Evolutionary conservation across 768 basidiomycete genomes (phyloP).

Genomic region (Hydnum rufescens): DNA sequence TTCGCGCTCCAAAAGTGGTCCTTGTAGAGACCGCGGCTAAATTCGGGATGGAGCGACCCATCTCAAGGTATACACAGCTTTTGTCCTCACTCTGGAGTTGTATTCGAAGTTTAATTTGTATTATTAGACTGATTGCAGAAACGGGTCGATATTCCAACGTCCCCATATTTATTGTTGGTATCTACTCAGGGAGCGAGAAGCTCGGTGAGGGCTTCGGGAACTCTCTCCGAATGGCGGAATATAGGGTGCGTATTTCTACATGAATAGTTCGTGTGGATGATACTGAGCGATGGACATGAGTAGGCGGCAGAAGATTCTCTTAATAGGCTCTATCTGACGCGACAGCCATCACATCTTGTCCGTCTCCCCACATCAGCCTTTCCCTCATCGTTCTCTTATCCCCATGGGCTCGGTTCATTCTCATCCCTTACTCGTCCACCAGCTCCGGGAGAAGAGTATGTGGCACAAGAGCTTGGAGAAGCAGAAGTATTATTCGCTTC

Average conservation of each 20-base stretch:
- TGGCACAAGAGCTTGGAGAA: constrained; percentile 1
- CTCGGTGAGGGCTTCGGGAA: constrained; percentile 90
- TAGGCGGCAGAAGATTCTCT: constrained; percentile 78
- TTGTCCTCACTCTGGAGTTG: not conserved
- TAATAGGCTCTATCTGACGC: constrained; percentile 64
- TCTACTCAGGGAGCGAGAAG: constrained; percentile 65
- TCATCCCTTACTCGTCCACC: not conserved
- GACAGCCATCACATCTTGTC: constrained; percentile 44
- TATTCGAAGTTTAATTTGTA: not conserved
- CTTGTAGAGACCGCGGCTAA: constrained; percentile 52
- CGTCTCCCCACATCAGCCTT: constrained; percentile 62
- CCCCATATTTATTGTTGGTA: constrained; percentile 90
- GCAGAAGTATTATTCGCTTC: not conserved
- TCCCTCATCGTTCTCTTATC: constrained; percentile 16
- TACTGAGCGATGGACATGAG: constrained; percentile 1
- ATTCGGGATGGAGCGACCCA: constrained; percentile 42
- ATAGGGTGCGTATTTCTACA: constrained; percentile 34
- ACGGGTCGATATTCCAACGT: constrained; percentile 81
- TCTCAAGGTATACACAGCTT: constrained; percentile 35
- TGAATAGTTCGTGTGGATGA: not conserved
- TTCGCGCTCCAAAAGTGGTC: constrained; percentile 62
- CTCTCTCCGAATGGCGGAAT: constrained; percentile 89
- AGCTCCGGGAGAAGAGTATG: too few species aligned
- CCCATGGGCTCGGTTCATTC: not conserved
- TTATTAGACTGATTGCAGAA: constrained; percentile 62